A percentile compares a stretch with the other conserved stretches of the same genome.
Conservation (phyloP, 2,329 filamentous ascomycete genomes). For the Phialophora verrucosa region DNA sequence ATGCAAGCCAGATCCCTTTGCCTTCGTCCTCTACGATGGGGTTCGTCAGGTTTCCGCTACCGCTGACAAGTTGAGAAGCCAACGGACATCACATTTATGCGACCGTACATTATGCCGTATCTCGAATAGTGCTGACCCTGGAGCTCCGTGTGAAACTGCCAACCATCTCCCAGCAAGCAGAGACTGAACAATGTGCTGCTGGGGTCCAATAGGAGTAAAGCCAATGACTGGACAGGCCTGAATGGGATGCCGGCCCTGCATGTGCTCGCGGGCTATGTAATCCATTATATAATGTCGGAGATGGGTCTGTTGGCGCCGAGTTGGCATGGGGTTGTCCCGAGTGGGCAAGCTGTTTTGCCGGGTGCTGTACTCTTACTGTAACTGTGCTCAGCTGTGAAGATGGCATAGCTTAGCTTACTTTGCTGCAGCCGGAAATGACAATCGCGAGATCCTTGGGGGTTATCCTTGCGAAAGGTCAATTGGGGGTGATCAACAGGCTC, state of each 20-base stretch:
- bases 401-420: constrained; percentile 7
- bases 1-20: not conserved
- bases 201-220: not conserved
- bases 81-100: not conserved
- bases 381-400: not conserved
- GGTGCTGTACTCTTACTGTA: not conserved
- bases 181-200: not conserved
- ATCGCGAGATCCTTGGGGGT: not conserved
- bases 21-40: not conserved
- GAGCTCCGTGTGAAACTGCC: not conserved
- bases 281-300: constrained; percentile 15
- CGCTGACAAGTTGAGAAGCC: not conserved
- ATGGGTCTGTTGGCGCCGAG: not conserved
- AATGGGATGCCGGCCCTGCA: not conserved
- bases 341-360: not conserved
- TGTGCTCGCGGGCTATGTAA: not conserved
- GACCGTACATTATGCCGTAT: not conserved
- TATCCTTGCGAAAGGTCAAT: not conserved
- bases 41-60: not conserved
- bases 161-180: not conserved
- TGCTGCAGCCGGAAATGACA: constrained; percentile 4
- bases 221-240: not conserved
- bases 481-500: not conserved
- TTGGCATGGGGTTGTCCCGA: not conserved
- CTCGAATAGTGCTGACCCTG: not conserved